Evolutionary conservation across 169 alveolate genomes (phyloP).

Genomic region (Babesia sp.): DNA sequence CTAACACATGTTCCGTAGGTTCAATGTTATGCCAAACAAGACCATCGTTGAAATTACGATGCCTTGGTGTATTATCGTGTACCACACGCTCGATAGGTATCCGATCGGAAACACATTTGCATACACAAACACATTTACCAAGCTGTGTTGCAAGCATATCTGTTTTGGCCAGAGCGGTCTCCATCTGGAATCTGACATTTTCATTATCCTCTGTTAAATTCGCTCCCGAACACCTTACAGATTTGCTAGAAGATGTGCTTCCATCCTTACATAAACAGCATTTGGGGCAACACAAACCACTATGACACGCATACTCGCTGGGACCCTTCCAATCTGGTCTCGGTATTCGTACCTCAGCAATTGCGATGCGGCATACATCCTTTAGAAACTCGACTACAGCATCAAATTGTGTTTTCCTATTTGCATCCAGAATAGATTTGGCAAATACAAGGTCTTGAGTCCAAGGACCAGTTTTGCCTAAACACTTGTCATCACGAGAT

Average conservation of each 20-base stretch:
- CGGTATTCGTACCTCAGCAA: constrained; percentile 63
- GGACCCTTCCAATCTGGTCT: constrained; percentile 57
- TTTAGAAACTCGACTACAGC: constrained; percentile 24
- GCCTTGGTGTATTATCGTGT: constrained; percentile 2
- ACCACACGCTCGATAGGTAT: constrained; percentile 43
- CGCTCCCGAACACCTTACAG: not conserved
- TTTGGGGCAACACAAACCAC: constrained; percentile 55
- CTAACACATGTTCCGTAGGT: not conserved
- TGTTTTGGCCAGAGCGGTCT: constrained; percentile 33
- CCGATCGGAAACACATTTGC: constrained; percentile 45
- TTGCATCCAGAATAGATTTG: constrained; percentile 15
- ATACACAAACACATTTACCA: constrained; percentile 53
- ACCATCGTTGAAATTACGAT: constrained; percentile 3
- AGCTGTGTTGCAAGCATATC: constrained; percentile 39
- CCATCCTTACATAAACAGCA: constrained; percentile 53
- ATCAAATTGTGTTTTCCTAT: constrained; percentile 12
- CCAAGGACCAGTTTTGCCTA: constrained; percentile 60
- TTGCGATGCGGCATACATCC: constrained; percentile 56
- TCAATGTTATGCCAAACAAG: constrained; percentile 62
- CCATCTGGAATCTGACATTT: constrained; percentile 25
- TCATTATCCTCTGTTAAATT: constrained; percentile 7
- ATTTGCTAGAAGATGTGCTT: not conserved
- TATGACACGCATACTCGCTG: constrained; percentile 42
- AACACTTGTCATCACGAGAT: not conserved
- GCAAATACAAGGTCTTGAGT: constrained; percentile 30